These are phyloP conservation scores for Angophora floribunda DNA, from an alignment of 345 rosid species.

Conservation along the genomic window DNA sequence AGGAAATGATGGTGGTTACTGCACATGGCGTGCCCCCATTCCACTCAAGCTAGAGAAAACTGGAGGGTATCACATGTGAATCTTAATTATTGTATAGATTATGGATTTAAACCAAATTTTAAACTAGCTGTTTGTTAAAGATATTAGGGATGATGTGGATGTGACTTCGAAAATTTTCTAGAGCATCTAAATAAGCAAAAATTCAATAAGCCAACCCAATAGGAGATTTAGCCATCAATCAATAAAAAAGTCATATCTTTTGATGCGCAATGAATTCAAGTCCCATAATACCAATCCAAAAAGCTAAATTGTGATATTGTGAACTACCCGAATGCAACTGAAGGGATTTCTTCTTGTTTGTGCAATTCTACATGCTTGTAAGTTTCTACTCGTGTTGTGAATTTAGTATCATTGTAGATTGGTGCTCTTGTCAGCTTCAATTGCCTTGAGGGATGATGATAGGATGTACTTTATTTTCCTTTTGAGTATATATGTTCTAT, in stretches of 20 bases:
- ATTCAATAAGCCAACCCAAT: rapidly evolving
- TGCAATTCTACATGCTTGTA: background rate
- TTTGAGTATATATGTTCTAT: no score
- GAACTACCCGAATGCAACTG: no score
- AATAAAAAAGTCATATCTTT: no score
- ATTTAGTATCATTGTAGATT: background rate
- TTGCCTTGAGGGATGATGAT: no score
- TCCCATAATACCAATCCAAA: no score
- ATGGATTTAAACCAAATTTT: background rate
- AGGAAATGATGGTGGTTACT: background rate
- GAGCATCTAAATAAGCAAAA: background rate
- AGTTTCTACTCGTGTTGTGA: background rate
- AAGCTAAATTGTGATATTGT: no score
- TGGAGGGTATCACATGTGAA: background rate
- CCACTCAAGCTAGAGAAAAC: background rate
- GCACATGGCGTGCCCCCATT: background rate
- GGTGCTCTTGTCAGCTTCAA: background rate
- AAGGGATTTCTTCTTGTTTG: no score
- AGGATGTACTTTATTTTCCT: background rate
- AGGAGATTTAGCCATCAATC: background rate
- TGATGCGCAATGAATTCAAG: background rate
- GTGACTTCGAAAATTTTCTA: background rate
- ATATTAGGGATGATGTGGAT: no score
- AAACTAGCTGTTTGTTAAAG: background rate
- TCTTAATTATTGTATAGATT: background rate